These are phyloP conservation scores for Thalassiosira livingstoniorum DNA, from an alignment of 352 stramenopile species.

Conservation along the genomic window DNA sequence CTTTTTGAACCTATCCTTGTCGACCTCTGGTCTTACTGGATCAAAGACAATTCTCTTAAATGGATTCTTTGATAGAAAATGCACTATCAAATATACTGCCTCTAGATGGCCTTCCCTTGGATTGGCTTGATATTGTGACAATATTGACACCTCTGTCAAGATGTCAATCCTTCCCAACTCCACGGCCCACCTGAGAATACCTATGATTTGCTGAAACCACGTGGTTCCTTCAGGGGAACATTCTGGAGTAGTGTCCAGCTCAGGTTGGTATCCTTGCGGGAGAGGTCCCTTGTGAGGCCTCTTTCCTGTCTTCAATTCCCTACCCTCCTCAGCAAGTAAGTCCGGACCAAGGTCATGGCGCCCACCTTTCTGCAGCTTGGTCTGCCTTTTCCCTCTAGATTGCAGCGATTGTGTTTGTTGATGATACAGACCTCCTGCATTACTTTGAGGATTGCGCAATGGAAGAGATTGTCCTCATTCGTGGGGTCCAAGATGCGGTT, in stretches of 20 bases:
- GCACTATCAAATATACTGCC: slow-evolving; percentile 56
- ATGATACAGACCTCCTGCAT: too few relatives aligned
- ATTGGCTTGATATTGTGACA: slow-evolving; percentile 57
- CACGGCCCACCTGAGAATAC: slow-evolving; percentile 48
- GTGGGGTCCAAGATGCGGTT: too few relatives aligned
- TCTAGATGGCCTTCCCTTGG: slow-evolving; percentile 57
- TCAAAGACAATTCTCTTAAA: slow-evolving; percentile 37
- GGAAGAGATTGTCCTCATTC: too few relatives aligned
- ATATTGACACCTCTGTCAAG: slow-evolving; percentile 52
- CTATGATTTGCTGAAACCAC: slow-evolving; percentile 57
- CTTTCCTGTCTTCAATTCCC: background rate
- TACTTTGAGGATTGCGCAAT: too few relatives aligned
- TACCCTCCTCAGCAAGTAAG: slow-evolving; percentile 19
- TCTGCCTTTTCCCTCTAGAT: too few relatives aligned
- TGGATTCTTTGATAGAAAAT: slow-evolving; percentile 42
- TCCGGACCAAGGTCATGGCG: too few relatives aligned
- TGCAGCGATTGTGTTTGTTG: too few relatives aligned
- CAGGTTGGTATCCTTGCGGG: slow-evolving; percentile 39
- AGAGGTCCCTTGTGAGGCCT: background rate
- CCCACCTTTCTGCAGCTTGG: too few relatives aligned
- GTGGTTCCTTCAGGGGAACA: slow-evolving; percentile 12
- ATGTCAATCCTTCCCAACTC: slow-evolving; percentile 60
- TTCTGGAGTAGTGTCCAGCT: slow-evolving; percentile 41
- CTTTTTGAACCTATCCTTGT: slow-evolving; percentile 16
- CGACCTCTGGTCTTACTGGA: background rate